Evolutionary conservation across 352 stramenopile species (phyloP).

Genomic region (Pythium plurisporium): DNA sequence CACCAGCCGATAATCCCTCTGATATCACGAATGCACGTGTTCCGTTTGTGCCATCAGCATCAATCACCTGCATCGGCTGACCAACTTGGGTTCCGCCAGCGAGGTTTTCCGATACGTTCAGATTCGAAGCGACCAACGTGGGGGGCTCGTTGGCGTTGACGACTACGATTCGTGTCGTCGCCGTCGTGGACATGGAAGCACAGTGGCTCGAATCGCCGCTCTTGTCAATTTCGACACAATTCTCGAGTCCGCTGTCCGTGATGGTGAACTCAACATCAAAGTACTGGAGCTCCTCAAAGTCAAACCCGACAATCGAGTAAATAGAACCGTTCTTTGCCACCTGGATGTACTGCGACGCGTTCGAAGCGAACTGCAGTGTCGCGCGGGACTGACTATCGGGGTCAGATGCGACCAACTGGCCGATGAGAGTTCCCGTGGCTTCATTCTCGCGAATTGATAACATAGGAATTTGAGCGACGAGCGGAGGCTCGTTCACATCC

Average conservation of each 20-base stretch:
- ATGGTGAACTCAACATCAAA: slow-evolving; percentile 32
- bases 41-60: slow-evolving; percentile 38
- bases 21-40: slow-evolving; percentile 30
- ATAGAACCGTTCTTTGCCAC: slow-evolving; percentile 22
- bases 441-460: slow-evolving; percentile 43
- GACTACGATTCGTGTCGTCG: slow-evolving; percentile 12
- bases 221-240: slow-evolving; percentile 4
- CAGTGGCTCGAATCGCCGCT: slow-evolving; percentile 15
- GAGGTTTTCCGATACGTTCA: slow-evolving; percentile 45
- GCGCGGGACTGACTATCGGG: slow-evolving; percentile 18
- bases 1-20: slow-evolving; percentile 6
- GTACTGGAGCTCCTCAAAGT: slow-evolving; percentile 32
- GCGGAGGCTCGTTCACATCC: slow-evolving; percentile 48
- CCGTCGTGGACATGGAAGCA: slow-evolving; percentile 5
- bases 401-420: slow-evolving; percentile 32
- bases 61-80: slow-evolving; percentile 33
- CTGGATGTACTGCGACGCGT: slow-evolving; percentile 26
- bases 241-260: slow-evolving; percentile 30
- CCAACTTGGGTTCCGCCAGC: slow-evolving; percentile 33
- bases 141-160: slow-evolving; percentile 53
- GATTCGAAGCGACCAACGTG: slow-evolving; percentile 10
- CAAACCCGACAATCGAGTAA: slow-evolving; percentile 17
- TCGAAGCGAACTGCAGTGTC: slow-evolving; percentile 28
- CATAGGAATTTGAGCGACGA: slow-evolving; percentile 24
- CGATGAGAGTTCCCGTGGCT: slow-evolving; percentile 27